Evolutionary conservation across 306 rosid genomes (phyloP).

Genomic region (Castanea crenata): DNA sequence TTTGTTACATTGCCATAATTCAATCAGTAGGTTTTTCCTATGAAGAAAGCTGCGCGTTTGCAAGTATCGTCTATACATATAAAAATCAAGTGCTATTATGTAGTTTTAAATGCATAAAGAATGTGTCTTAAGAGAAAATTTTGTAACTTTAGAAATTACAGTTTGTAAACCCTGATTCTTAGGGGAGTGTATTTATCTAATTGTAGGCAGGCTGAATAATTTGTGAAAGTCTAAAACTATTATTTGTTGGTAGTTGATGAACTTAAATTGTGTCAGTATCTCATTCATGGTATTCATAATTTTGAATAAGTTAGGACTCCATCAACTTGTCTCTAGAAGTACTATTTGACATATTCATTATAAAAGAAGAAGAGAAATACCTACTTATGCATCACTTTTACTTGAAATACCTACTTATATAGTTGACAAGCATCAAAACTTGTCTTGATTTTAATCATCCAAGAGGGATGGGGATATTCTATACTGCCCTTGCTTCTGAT

Average conservation of each 20-base stretch:
- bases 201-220: background rate
- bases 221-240: background rate
- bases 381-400: no score
- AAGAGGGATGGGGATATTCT: no score
- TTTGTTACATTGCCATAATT: background rate
- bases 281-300: no score
- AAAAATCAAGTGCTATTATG: background rate
- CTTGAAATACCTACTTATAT: background rate
- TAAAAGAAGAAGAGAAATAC: background rate
- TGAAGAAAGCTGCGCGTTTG: background rate
- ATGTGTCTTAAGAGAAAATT: background rate
- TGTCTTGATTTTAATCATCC: background rate
- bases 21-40: background rate
- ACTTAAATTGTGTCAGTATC: no score
- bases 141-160: background rate
- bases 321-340: background rate
- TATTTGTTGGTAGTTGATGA: no score
- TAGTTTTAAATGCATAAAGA: background rate
- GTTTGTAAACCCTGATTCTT: no score
- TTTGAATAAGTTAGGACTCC: no score
- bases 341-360: no score
- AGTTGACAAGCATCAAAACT: background rate
- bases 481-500: no score
- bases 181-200: no score
- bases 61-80: background rate